Evolutionary conservation across 108 stramenopile genomes (phyloP).

Genomic region (Seminavis robusta): DNA sequence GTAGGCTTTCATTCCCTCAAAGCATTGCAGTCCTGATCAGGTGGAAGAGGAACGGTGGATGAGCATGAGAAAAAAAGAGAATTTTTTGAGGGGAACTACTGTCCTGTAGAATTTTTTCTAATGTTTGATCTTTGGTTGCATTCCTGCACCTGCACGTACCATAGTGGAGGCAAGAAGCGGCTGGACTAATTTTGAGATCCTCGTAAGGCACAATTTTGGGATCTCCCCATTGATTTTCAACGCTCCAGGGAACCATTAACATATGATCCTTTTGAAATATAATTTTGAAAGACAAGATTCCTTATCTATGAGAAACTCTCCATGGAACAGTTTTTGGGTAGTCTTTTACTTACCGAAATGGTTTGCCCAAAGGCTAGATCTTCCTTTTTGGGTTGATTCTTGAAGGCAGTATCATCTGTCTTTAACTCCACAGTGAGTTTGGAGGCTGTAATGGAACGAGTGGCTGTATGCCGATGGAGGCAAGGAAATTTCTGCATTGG

Average conservation of each 20-base stretch:
- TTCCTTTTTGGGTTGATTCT: conserved; percentile 50
- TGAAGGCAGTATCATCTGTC: conserved; percentile 26
- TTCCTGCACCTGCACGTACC: conserved; percentile 43
- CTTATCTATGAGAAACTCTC: too few relatives aligned
- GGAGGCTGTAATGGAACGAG: too few relatives aligned
- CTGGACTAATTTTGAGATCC: conserved; percentile 81
- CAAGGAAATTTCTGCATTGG: too few relatives aligned
- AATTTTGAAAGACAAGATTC: too few relatives aligned
- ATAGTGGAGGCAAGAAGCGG: conserved; percentile 88
- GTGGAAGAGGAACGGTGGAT: conserved; percentile 1
- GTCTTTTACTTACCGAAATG: too few relatives aligned
- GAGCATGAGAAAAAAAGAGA: neutral
- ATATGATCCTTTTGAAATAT: too few relatives aligned
- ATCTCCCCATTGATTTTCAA: conserved; percentile 61
- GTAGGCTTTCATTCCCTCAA: conserved; percentile 94
- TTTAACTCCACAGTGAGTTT: too few relatives aligned
- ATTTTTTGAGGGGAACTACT: too few relatives aligned
- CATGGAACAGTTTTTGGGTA: too few relatives aligned
- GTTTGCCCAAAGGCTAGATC: conserved; percentile 72
- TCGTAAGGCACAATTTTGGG: conserved; percentile 82
- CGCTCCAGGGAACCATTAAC: conserved; percentile 82
- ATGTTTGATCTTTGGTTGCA: too few relatives aligned
- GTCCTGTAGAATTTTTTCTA: too few relatives aligned
- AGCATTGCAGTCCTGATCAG: conserved; percentile 86
- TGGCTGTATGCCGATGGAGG: too few relatives aligned